Evolutionary conservation across 768 basidiomycete genomes (phyloP).

Genomic region (Naematelia aurantialba): DNA sequence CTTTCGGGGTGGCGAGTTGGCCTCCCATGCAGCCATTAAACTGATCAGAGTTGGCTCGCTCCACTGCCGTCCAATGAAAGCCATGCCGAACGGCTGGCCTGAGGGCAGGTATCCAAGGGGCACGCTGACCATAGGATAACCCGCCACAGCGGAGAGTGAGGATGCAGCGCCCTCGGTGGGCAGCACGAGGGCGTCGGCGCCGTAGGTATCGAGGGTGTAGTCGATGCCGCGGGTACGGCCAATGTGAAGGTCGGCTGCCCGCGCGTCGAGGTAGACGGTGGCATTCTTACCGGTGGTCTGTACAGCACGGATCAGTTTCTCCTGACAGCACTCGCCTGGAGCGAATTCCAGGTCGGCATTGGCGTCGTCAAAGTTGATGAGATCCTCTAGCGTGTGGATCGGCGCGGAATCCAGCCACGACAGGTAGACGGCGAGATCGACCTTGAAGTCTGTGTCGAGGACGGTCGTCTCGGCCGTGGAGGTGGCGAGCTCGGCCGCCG

Average conservation of each 20-base stretch:
- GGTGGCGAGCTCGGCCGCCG: slow-evolving; percentile 13
- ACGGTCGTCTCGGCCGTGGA: slow-evolving; percentile 22
- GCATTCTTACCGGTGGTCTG: slow-evolving; percentile 22
- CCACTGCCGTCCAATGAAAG: slow-evolving; percentile 29
- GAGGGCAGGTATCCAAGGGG: slow-evolving; percentile 23
- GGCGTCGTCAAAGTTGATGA: slow-evolving; percentile 38
- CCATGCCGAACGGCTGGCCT: slow-evolving; percentile 32
- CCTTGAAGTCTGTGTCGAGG: slow-evolving; percentile 28
- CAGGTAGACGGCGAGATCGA: slow-evolving; percentile 34
- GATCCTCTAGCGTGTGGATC: slow-evolving; percentile 20
- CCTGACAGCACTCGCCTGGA: slow-evolving; percentile 40
- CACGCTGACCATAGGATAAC: slow-evolving; percentile 33
- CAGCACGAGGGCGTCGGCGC: slow-evolving; percentile 34
- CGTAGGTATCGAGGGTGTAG: slow-evolving; percentile 24
- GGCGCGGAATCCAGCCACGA: slow-evolving; percentile 10
- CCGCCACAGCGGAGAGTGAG: slow-evolving; percentile 19
- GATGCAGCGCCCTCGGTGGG: slow-evolving; percentile 28
- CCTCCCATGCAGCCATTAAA: slow-evolving; percentile 20
- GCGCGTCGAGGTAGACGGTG: slow-evolving; percentile 21
- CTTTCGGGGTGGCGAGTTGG: slow-evolving; percentile 5
- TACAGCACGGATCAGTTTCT: slow-evolving; percentile 24
- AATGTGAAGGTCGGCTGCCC: slow-evolving; percentile 18
- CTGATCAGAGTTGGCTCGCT: slow-evolving; percentile 19
- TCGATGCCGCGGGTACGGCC: slow-evolving; percentile 27
- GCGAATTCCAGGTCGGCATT: slow-evolving; percentile 31